Evolutionary conservation across 148 eudicot species (phyloP), one percentile per base, ranked within the genome.

Genomic region (Vaccinium myrtillus): DNA sequence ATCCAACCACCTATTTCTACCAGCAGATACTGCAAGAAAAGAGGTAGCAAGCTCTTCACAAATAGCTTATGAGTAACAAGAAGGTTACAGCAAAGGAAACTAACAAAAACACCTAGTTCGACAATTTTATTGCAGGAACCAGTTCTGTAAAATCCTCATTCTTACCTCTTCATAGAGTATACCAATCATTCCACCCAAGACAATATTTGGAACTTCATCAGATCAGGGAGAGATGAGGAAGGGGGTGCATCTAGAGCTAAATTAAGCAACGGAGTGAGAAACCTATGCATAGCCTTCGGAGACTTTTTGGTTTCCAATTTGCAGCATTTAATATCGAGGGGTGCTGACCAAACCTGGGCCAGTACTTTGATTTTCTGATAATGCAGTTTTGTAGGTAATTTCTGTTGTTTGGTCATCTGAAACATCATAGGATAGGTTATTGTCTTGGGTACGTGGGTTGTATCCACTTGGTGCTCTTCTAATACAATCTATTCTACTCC

Each of bases 121-220:
- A 9, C 23, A 10, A 23, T 23, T 25, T 65, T 63, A n/a, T n/a
- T 63, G 23, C 30, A 63, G 30, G 5, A 63, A 63, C 70, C 70
- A 63, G 70, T 63, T 63, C 27, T 2, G 30, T 63, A 63, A 63
- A 23, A 0, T 16, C 25, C 32, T 65, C 30, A 23, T 65, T 65
- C 71, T 65, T 65, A 8, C 71, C 14, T 65, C 25, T 12, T n/a
- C 65, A 32, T 23, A 65, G 71, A 65, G 71, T 65, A 65, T 32
- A 65, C 71, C 71, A 65, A 65, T 65, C 71, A 65, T 65, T 32
- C 71, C 32, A 65, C 30, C 71, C 3, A 65, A 65, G 71, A 65
- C 71, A 63, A 61, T 65, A 65, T 65, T 65, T 10, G 71, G 25
- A 65, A 65, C 71, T 65, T 65, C 71, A 65, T 65, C 71, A 23